Conservation (phyloP, 306 rosid species). For the Vicia villosa region DNA sequence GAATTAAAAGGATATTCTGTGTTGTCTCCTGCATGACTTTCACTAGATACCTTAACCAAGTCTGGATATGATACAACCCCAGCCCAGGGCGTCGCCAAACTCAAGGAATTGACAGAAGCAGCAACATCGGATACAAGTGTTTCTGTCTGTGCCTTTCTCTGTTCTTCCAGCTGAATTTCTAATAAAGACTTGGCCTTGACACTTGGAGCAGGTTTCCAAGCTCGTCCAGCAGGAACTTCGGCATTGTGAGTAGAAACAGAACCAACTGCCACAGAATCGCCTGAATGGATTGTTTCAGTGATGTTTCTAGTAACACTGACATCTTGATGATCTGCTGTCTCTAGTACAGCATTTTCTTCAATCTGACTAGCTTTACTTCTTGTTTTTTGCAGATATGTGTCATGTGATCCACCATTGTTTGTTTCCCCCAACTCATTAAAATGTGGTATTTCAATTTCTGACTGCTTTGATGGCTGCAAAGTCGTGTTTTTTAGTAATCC, state of each 20-base stretch:
- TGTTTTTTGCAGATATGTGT: conserved; percentile 37
- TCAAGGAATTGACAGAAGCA: conserved; percentile 53
- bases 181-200: conserved; percentile 78
- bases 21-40: conserved; percentile 48
- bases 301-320: conserved; percentile 38
- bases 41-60: conserved; percentile 49
- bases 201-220: conserved; percentile 93
- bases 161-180: conserved; percentile 97
- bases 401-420: conserved; percentile 39
- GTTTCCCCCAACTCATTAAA: conserved; percentile 43
- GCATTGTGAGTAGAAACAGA: conserved; percentile 48
- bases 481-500: conserved; percentile 46
- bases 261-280: conserved; percentile 38
- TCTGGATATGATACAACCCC: conserved; percentile 70
- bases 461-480: conserved; percentile 54
- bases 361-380: conserved; percentile 33
- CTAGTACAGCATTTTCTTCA: conserved; percentile 19
- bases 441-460: conserved; percentile 51
- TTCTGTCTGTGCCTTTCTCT: conserved; percentile 66
- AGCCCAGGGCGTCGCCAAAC: conserved; percentile 69
- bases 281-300: conserved; percentile 39
- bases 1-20: conserved; percentile 44
- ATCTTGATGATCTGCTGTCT: conserved; percentile 42
- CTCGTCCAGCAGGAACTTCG: conserved; percentile 55
- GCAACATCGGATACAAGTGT: conserved; percentile 58